Evolutionary conservation across 2,329 filamentous ascomycete species (phyloP).

Genomic region (Raffaelea albimanens): DNA sequence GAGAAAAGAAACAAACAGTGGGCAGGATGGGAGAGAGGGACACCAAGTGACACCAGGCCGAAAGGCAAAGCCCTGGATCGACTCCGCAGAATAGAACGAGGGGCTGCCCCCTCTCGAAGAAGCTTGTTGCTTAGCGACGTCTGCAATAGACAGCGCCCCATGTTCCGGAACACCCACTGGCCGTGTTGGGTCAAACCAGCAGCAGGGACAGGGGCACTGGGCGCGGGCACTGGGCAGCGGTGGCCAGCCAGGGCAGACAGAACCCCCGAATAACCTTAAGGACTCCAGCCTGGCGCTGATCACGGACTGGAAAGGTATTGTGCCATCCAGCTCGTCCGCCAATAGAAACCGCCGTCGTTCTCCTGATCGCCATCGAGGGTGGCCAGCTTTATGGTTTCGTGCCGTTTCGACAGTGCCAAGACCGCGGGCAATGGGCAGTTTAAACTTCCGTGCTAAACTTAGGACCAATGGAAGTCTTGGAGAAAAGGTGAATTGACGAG

Average conservation of each 20-base stretch:
- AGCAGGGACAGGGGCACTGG: background rate
- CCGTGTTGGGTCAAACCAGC: background rate
- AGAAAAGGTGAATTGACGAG: too few species aligned
- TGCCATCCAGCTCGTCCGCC: too few species aligned
- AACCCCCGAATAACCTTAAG: background rate
- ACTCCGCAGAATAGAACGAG: background rate
- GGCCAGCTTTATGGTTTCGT: constrained; percentile 17
- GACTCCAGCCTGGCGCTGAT: too few species aligned
- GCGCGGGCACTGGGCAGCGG: background rate
- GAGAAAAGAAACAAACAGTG: background rate
- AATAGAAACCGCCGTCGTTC: background rate
- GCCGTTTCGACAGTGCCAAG: constrained; percentile 16
- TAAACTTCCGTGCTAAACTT: background rate
- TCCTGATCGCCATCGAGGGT: constrained; percentile 20
- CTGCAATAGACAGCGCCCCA: background rate
- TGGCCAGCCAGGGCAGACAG: background rate
- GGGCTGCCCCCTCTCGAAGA: background rate
- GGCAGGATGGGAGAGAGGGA: background rate
- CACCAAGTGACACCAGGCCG: background rate
- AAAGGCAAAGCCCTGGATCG: background rate
- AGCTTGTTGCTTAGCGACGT: background rate
- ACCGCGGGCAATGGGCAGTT: background rate
- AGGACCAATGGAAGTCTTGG: too few species aligned
- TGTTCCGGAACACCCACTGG: constrained; percentile 4
- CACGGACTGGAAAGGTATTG: too few species aligned